These are phyloP conservation scores for Pseudotulostoma volvatum DNA, from an alignment of 495 filamentous ascomycete species.

Conservation along the genomic window DNA sequence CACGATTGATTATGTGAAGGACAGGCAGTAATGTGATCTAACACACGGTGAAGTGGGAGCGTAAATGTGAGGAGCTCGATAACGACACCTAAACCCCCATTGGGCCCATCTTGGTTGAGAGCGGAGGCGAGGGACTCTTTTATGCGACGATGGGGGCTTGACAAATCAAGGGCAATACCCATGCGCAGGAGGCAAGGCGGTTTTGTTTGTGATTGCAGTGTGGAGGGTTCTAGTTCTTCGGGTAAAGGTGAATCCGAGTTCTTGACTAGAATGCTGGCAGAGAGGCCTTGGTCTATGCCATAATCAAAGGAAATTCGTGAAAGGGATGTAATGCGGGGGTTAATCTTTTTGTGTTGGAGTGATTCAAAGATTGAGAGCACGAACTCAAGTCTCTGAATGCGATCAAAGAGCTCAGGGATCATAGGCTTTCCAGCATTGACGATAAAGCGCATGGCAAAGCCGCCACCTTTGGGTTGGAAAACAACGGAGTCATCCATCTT, in stretches of 20 bases:
- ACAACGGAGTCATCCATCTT: constrained; percentile 18
- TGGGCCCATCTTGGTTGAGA: constrained; percentile 36
- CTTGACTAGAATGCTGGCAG: constrained; percentile 18
- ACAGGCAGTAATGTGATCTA: constrained; percentile 30
- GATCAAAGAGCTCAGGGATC: constrained; percentile 21
- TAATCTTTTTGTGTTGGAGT: constrained; percentile 21
- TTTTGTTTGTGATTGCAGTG: constrained; percentile 11
- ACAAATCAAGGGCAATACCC: constrained; percentile 33
- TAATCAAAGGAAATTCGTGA: constrained; percentile 24
- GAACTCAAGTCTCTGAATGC: constrained; percentile 26
- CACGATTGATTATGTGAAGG: constrained; percentile 11
- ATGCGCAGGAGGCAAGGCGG: constrained; percentile 18
- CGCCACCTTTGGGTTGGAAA: constrained; percentile 18
- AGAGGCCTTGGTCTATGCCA: constrained; percentile 14
- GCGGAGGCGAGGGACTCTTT: constrained; percentile 42
- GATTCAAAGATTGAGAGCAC: constrained; percentile 24
- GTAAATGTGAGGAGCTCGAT: constrained; percentile 41
- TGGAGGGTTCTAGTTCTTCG: constrained; percentile 11
- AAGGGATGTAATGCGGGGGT: constrained; percentile 18
- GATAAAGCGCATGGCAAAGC: constrained; percentile 27
- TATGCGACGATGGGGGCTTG: constrained; percentile 65
- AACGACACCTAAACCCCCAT: constrained; percentile 37
- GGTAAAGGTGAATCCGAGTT: constrained; percentile 8
- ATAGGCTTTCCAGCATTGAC: constrained; percentile 21
- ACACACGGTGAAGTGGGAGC: constrained; percentile 48